Percentiles rank a stretch among this genome's conserved stretches.
These are phyloP conservation scores for Purpureocillium takamizusanense DNA, from an alignment of 2,329 filamentous ascomycete genomes.

Conservation along the genomic window DNA sequence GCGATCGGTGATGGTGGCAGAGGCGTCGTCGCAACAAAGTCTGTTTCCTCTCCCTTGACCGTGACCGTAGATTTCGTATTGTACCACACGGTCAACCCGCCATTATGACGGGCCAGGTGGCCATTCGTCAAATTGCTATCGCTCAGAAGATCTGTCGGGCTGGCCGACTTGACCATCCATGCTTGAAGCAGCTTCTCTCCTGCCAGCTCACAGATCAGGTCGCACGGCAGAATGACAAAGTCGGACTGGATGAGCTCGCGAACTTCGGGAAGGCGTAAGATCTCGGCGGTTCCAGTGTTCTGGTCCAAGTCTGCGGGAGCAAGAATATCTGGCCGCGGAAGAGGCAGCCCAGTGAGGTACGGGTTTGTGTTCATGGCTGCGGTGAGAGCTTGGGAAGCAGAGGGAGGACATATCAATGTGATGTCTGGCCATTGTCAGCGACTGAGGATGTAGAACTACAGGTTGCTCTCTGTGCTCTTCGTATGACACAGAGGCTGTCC, in stretches of 20 bases:
- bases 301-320: conserved; percentile 68
- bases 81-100: conserved; percentile 86
- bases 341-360: conserved; percentile 63
- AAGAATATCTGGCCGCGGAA: conserved; percentile 65
- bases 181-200: conserved; percentile 77
- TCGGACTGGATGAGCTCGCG: conserved; percentile 70
- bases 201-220: conserved; percentile 82
- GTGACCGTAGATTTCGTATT: conserved; percentile 67
- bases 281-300: conserved; percentile 81
- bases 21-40: conserved; percentile 76
- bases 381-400: conserved; percentile 56
- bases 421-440: conserved; percentile 38
- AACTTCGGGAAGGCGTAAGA: conserved; percentile 77
- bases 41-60: conserved; percentile 84
- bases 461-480: too few species aligned
- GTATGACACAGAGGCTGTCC: too few species aligned
- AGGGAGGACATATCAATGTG: conserved; percentile 55
- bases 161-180: conserved; percentile 81
- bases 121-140: conserved; percentile 31
- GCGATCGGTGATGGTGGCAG: conserved; percentile 43
- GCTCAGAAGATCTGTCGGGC: conserved; percentile 52
- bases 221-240: conserved; percentile 87
- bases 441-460: too few species aligned
- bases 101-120: conserved; percentile 43
- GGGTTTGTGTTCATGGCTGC: conserved; percentile 68